A percentile compares a stretch with the other conserved stretches of the same genome.
These are phyloP conservation scores for Mortierella sp. DNA, from an alignment of 371 early-diverging fungal genomes.

Conservation along the genomic window DNA sequence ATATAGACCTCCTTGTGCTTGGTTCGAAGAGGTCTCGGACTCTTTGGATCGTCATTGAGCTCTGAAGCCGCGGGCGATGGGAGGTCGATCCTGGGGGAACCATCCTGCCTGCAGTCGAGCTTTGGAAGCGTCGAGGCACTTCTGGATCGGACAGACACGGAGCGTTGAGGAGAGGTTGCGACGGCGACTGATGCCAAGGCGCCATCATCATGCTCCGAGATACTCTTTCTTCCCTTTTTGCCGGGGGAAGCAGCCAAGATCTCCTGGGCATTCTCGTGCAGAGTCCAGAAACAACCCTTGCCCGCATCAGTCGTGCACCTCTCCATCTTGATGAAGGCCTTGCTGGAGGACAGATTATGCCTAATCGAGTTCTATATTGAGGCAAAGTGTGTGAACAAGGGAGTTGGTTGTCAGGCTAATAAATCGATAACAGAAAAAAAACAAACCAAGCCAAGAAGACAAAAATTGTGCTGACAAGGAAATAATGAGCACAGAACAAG, in stretches of 20 bases:
- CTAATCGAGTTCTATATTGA: conserved; percentile 95
- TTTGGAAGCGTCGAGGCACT: neutral
- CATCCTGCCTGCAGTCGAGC: neutral
- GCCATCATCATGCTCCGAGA: neutral
- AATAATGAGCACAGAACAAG: neutral
- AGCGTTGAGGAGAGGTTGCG: neutral
- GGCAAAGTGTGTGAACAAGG: conserved; percentile 78
- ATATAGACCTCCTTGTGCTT: conserved; percentile 12
- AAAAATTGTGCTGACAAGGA: too few relatives aligned
- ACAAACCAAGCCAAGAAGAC: too few relatives aligned
- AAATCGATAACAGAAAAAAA: neutral
- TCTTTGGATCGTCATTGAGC: conserved; percentile 8
- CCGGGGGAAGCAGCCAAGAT: conserved; percentile 77
- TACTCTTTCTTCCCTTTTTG: conserved; percentile 53
- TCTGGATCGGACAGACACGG: neutral
- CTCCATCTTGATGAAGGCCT: conserved; percentile 90
- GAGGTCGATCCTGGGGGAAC: neutral
- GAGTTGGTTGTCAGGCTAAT: neutral
- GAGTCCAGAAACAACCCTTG: conserved; percentile 96
- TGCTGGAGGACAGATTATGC: conserved; percentile 97
- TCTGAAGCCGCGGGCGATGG: conserved; percentile 23
- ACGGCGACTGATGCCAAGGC: neutral
- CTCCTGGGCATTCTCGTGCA: conserved; percentile 78
- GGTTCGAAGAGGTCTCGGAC: conserved; percentile 9
- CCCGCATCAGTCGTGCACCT: conserved; percentile 90